Evolutionary conservation across 768 basidiomycete species (phyloP), one percentile per base, ranked within the genome.

Genomic region (Austroboletus eburneus): DNA sequence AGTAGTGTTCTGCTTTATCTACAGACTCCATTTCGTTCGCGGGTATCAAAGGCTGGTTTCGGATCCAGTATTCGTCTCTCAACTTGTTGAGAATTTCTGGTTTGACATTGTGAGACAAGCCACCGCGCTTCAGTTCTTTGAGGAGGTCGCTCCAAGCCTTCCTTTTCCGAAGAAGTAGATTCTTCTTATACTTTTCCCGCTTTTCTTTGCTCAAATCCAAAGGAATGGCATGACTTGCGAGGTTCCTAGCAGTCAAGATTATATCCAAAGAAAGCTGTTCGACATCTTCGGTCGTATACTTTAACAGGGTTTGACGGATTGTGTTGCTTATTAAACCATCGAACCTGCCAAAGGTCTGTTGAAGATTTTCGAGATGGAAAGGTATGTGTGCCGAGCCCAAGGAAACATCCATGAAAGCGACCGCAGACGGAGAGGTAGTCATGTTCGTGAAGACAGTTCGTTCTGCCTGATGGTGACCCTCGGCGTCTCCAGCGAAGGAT

Each of bases 91-190:
- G 72, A 21, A 84, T 61, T 20, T 87, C 85, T 2, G 89, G 78
- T 58, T 85, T 87, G 42, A 90, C 68, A 43, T 79, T 86, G 33
- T 72, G 66, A 0, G 90, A 72, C 43, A 97, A 74, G 17, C 96
- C 96, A 17, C 79, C 72, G 2, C 78, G 76, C 62, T 89, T 89
- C 43, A 96, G 70, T 59, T 93, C 91, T 65, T 92, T 95, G 51
- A 96, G 71, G 17, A 96, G 72, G 61, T 98, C 93, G 22, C 86
- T 83, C 79, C 85, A 91, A 1, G 93, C 93, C 59, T 89, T 90
- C 51, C 87, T 74, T 70, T 98, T 99, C 39, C 90, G 79, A 4
- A 79, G 78, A 33, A 87, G 72, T 9, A 97, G 67, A 18, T 82
- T 79, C 62, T 93, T 94, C 43, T 68, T 74, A 54, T 75, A 78